Base-by-base conservation (phyloP, 495 filamentous ascomycete species). In the Glarea lozoyensis region DNA sequence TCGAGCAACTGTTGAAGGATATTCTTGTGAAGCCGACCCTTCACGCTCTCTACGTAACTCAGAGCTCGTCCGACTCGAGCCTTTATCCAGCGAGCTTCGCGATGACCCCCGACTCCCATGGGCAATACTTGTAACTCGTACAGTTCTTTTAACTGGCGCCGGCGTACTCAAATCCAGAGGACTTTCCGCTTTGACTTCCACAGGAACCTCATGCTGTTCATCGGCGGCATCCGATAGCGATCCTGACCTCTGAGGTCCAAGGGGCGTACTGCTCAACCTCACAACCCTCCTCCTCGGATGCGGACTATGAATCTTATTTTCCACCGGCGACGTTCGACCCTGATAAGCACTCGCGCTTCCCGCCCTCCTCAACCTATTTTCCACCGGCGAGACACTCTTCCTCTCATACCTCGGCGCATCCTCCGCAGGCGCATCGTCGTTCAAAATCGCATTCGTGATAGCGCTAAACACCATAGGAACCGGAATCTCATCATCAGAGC, bases 381-480 rank as follows among this genome's bases (percentile, higher is more conserved):
- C 22, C 9, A n/a, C n/a, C n/a, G n/a, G n/a, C n/a, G n/a, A n/a
- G n/a, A n/a, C n/a, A n/a, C n/a, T n/a, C n/a, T n/a, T n/a, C n/a
- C n/a, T n/a, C n/a, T n/a, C n/a, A n/a, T n/a, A n/a, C n/a, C n/a
- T n/a, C n/a, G n/a, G n/a, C n/a, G n/a, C n/a, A 62, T n/a, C 61
- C 62, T 17, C 68, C 69, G 12, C 45, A 42, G 72, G 58, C 10
- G 72, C 73, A 37, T 78, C 76, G 50, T 81, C 80, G 42, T 82
- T 78, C 5, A 89, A 64, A 10, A 89, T 64, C 17, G 82, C 83
- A 52, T 86, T 87, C 7, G 83, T 85, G 25, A 83, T 72, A 24
- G 84, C 84, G 53, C 83, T 88, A 53, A 87, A 79, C 58, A 83
- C 86, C 61, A 86, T 84, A 59, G 81, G 82, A 18, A 78, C 68